Base-by-base conservation (phyloP, 352 stramenopile genomes). In the Pilasporangium apinafurcum region DNA sequence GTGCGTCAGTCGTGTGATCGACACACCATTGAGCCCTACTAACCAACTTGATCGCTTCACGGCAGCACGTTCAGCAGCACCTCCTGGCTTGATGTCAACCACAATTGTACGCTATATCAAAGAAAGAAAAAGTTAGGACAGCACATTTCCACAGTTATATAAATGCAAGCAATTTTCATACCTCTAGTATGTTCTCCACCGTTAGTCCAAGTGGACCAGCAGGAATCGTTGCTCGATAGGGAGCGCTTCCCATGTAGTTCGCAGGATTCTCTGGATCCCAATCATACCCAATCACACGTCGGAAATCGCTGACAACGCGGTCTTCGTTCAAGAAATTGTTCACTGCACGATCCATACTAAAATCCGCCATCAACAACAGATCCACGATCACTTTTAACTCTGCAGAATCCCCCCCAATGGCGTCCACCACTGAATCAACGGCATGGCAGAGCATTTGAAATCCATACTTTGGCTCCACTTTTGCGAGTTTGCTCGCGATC, bases 151-250 rank as follows among this genome's bases (percentile, higher is more conserved):
- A 38, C 10, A 5, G 24, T 13, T 40, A 13, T 38, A 21, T 21
- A 13, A 32, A 16, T 25, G 24, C 24, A 41, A 4, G 30, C 18
- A 10, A 50, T 32, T n/a, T n/a, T n/a, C 59, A 17, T 51, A 82
- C 66, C 64, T 93, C 82, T 8, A 92, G 41, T 22, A 92, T 89
- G 27, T 95, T 95, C 45, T 95, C 83, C n/a, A 95, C 83, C 1
- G 83, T 95, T 20, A 95, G 65, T 16, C 83, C 83, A 24, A 95
- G 60, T 1, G 83, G 78, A 1, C 83, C 83, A 1, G 79, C 62
- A n/a, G 83, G 83, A 49, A 95, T 89, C 4, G 64, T 81, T 10
- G 76, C 80, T 8, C 59, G 38, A 33, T 95, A 95, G 12, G 71
- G 56, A 4, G 71, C 69, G 12, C 48, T 64, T 21, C 68, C 65